Evolutionary conservation across 2,329 filamentous ascomycete genomes (phyloP), one percentile per base, ranked within the genome.

Genomic region (Aspergillus sp.): DNA sequence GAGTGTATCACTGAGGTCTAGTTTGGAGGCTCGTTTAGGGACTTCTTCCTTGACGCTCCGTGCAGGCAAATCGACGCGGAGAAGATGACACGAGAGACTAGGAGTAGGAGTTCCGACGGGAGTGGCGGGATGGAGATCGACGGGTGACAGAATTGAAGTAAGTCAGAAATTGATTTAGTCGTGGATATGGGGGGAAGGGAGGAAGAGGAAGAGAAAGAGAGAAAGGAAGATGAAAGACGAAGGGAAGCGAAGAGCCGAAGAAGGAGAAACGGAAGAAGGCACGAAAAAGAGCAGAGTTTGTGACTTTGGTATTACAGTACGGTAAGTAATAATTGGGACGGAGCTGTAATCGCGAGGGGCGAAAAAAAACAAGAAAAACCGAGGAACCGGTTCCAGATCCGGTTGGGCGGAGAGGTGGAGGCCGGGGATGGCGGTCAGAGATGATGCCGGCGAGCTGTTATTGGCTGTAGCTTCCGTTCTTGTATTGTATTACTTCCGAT

Each of bases 161-260:
- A 19, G 19, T 19, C 19, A 19, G 19, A 19, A 19, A 19, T 19
- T 19, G 19, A 19, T 19, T 19, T 19, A 19, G 19, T 32, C 5
- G 8, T 32, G 6, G 30, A 32, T 9, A 55, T 48, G 40, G 43
- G 51, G 55, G 57, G 53, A 39, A 9, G 41, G 35, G 32, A 46
- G 35, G 42, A 48, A 46, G 41, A 41, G 44, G 47, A 52, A 51
- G 47, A 48, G 50, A 50, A 46, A 33, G 48, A 43, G 50, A 57
- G 48, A 42, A 43, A 50, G 38, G 48, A 47, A 48, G 49, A 36
- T 41, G 42, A 48, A 46, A 19, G 19, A 19, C 49, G 48, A 50
- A 47, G 53, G 54, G 58, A 58, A 57, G 57, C 57, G 57, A 53
- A 53, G 55, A 57, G 57, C 57, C 56, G 53, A 53, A 54, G 57